Evolutionary conservation across 2,329 filamentous ascomycete genomes (phyloP), one percentile per base, ranked within the genome.

Genomic region (Diaporthe sp.): DNA sequence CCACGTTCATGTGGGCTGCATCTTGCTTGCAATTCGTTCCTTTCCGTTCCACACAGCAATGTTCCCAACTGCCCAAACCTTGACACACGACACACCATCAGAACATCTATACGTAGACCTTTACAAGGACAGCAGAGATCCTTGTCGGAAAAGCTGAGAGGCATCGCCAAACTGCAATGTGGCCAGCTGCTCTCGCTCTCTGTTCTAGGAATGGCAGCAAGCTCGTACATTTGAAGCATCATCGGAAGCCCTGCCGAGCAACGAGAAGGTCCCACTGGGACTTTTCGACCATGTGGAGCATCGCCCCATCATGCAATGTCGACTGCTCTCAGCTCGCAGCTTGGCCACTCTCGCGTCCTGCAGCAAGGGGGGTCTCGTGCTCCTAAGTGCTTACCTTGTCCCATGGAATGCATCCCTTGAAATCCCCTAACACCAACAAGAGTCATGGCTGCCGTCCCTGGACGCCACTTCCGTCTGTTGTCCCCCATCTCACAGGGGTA

Each of bases 301-400:
- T 25, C 15, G 31, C 2, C 44, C 42, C 31, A 53, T 37, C 22
- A 8, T 68, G 62, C 44, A 37, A 49, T n/a, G 62, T 46, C 49
- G 25, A 25, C 15, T 28, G 37, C 46, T 22, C 46, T 13, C 31
- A 39, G 12, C 28, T 39, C 46, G 31, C 19, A 22, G 65, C 46
- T 68, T 53, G 46, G 31, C 44, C 65, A 39, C 46, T 68, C 65
- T 39, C 13, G 65, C 46, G 46, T 28, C 44, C 46, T 68, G 65
- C 65, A 68, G 46, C 65, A 53, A 39, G 65, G 46, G 62, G 46
- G 46, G 13, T 39, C 65, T 53, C 13, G 46, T 68, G 65, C n/a
- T 53, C 9, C 28, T 28, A 34, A 39, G 28, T 49, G 25, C 25
- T 5, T 39, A 51, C 65, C 25, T 8, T 6, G 22, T 39, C 13